Base-by-base conservation (phyloP, 2,329 filamentous ascomycete species). In the Biscogniauxia mediterranea region DNA sequence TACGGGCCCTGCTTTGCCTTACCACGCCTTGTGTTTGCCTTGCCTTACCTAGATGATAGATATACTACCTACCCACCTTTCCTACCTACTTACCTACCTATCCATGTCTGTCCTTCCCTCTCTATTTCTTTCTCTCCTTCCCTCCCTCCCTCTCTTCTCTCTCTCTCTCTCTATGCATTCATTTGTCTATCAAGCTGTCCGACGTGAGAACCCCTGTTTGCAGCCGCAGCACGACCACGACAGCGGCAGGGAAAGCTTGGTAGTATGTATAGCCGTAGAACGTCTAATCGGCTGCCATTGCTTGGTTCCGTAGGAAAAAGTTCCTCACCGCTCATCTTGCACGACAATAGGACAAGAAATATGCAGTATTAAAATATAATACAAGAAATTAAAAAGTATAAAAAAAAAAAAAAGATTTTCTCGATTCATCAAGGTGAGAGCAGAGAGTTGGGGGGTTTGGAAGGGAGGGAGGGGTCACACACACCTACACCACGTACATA, bases 291-390 rank as follows among this genome's bases (percentile, higher is more conserved):
- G 52, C 15, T 53, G 15, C 7, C 20, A 53, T 54, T 25, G 8
- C 21, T 25, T 28, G 17, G 25, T 54, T 54, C n/a, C 20, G 26
- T 21, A n/a, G 25, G 23, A 23, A 26, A 32, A 11, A 54, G 11
- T 54, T 25, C 26, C 55, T 61, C 58, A 62, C 63, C 54, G 61
- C 56, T 56, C 49, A 55, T 59, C 19, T 58, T 60, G 53, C 59
- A 61, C 57, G 20, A 59, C 56, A 26, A 54, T 32, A 32, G 28
- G 28, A 32, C 11, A 32, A 13, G 11, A 32, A 32, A 32, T 32
- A 32, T 32, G 28, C 28, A 32, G 5, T 23, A 5, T 23, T 32
- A 32, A 8, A 8, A n/a, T n/a, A n/a, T n/a, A n/a, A n/a, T n/a
- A n/a, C n/a, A n/a, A n/a, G n/a, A n/a, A n/a, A n/a, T n/a, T n/a